Conservation (phyloP, 305 asterid genomes). For the Solanum aculeatissimum region DNA sequence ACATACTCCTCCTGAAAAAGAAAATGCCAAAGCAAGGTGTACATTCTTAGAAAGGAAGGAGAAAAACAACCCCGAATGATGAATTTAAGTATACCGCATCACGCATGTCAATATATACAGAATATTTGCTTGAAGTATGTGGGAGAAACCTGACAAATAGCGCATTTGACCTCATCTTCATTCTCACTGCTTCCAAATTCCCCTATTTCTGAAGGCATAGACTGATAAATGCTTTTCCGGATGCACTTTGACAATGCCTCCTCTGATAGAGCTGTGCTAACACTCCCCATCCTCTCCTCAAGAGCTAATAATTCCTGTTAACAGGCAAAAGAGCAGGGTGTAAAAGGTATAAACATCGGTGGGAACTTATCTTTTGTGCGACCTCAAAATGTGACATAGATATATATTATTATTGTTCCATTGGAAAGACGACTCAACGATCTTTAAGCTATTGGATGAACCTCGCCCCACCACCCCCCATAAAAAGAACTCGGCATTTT, state of each 20-base stretch:
- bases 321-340: neutral
- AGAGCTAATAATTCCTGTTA: slow-evolving; percentile 79
- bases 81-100: neutral
- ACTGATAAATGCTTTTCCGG: slow-evolving; percentile 32
- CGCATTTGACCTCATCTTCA: slow-evolving; percentile 59
- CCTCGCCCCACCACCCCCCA: neutral
- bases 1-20: slow-evolving; percentile 63
- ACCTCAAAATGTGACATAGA: neutral
- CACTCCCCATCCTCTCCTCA: slow-evolving; percentile 86
- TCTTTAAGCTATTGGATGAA: neutral
- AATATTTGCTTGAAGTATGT: neutral
- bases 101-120: neutral
- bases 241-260: slow-evolving; percentile 69
- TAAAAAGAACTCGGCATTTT: neutral
- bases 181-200: slow-evolving; percentile 16
- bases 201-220: slow-evolving; percentile 10
- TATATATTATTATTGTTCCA: neutral
- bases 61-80: neutral
- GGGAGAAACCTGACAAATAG: slow-evolving; percentile 67
- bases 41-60: neutral
- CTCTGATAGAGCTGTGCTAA: slow-evolving; percentile 77
- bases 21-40: neutral
- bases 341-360: neutral
- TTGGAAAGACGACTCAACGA: neutral
- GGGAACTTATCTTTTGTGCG: neutral